Percentiles rank a stretch among this genome's conserved stretches.
These are phyloP conservation scores for Chlamydomonas applanata DNA, from an alignment of 139 green algal species.

Conservation along the genomic window DNA sequence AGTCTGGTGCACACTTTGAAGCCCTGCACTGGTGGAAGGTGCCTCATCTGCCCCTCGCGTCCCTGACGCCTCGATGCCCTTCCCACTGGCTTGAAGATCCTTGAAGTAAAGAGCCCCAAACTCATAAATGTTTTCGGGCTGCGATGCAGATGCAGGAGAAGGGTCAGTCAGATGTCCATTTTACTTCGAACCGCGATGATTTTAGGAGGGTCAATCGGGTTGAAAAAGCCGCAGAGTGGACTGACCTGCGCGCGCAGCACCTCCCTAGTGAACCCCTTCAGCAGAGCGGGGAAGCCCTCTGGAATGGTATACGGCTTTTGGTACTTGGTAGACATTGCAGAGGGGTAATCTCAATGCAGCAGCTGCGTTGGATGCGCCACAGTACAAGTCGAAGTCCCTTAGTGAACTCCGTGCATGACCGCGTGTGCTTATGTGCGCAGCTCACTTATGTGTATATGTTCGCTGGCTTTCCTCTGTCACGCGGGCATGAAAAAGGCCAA, in stretches of 20 bases:
- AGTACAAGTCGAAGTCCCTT: no score
- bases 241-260: slow-evolving; percentile 54
- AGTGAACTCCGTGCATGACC: no score
- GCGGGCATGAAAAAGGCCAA: no score
- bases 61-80: background rate
- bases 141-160: slow-evolving; percentile 10
- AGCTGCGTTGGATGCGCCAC: no score
- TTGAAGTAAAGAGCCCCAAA: slow-evolving; percentile 70
- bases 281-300: slow-evolving; percentile 53
- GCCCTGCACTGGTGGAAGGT: background rate
- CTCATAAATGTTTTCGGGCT: slow-evolving; percentile 74
- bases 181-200: background rate
- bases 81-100: slow-evolving; percentile 29
- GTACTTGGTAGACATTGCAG: slow-evolving; percentile 58
- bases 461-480: no score
- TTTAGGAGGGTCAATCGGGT: background rate
- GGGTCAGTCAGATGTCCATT: background rate
- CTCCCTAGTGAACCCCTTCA: slow-evolving; percentile 71
- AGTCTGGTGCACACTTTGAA: slow-evolving; percentile 13
- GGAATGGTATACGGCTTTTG: slow-evolving; percentile 68
- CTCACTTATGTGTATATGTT: no score
- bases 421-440: no score
- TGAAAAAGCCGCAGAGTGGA: no score
- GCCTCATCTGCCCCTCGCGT: background rate
- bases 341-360: background rate